Conservation (phyloP, 2,329 filamentous ascomycete genomes). For the Ascomycota sp. region DNA sequence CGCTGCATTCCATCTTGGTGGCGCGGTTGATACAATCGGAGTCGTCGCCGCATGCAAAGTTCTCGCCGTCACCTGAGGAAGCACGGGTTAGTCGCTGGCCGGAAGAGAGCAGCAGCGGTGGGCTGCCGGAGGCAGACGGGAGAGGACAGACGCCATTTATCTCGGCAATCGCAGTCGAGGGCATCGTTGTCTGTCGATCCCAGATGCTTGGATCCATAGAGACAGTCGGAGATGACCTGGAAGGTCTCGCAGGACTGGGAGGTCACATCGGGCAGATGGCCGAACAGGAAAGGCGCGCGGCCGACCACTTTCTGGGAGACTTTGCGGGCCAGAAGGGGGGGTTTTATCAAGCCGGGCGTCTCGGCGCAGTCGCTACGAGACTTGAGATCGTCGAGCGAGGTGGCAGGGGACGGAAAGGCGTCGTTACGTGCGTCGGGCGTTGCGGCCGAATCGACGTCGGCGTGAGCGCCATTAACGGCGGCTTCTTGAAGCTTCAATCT, state of each 20-base stretch:
- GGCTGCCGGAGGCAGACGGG: too few species aligned
- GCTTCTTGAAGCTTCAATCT: constrained; percentile 23
- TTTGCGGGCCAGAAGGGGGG: constrained; percentile 54
- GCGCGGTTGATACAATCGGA: constrained; percentile 97
- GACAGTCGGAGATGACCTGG: constrained; percentile 63
- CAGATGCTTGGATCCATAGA: constrained; percentile 80
- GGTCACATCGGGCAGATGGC: constrained; percentile 60
- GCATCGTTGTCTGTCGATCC: constrained; percentile 78
- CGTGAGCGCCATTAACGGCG: constrained; percentile 13
- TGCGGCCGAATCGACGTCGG: constrained; percentile 22
- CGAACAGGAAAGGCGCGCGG: constrained; percentile 45
- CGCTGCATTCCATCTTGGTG: constrained; percentile 88
- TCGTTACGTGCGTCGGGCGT: constrained; percentile 11
- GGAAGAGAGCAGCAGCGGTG: not conserved
- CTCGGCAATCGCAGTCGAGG: constrained; percentile 83
- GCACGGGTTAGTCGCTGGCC: not conserved
- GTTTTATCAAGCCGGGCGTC: constrained; percentile 29
- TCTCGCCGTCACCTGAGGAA: constrained; percentile 35
- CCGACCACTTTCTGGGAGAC: constrained; percentile 44
- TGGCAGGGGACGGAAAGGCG: constrained; percentile 15
- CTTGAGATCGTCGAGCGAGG: constrained; percentile 25
- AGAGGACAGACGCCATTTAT: constrained; percentile 63
- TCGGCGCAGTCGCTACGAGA: constrained; percentile 25
- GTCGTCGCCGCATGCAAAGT: constrained; percentile 82
- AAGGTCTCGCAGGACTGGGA: constrained; percentile 57